Evolutionary conservation across 2,329 filamentous ascomycete species (phyloP).

Genomic region (Trichoderma cornu-damae): DNA sequence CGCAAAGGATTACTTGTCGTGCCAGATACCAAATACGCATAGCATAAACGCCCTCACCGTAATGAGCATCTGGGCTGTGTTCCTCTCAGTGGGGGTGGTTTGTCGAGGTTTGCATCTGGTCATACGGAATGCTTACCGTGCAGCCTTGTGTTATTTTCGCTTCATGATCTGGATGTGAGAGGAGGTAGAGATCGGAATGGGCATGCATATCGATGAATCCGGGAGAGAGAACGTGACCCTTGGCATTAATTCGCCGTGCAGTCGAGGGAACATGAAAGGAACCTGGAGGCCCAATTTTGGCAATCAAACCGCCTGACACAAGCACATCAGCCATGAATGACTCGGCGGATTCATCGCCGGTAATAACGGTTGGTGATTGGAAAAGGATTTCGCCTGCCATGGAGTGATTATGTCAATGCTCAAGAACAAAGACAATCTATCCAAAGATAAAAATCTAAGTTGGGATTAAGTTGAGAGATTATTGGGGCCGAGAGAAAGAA

Average conservation of each 20-base stretch:
- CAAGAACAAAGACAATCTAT: neutral
- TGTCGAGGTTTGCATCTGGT: conserved; percentile 4
- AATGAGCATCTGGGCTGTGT: neutral
- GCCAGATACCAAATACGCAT: neutral
- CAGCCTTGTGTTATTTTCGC: conserved; percentile 26
- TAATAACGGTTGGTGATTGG: conserved; percentile 23
- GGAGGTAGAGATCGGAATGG: conserved; percentile 26
- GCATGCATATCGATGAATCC: conserved; percentile 28
- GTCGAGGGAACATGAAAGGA: conserved; percentile 16
- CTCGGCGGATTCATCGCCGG: conserved; percentile 21
- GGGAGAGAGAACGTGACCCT: conserved; percentile 22
- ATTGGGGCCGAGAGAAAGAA: neutral
- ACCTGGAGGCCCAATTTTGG: conserved; percentile 21
- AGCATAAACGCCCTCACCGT: neutral
- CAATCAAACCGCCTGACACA: conserved; percentile 21
- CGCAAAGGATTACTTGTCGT: too few relatives aligned
- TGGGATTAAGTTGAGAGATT: neutral
- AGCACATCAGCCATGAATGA: conserved; percentile 25
- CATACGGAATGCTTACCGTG: conserved; percentile 21
- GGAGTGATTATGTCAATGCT: neutral
- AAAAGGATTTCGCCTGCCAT: conserved; percentile 22
- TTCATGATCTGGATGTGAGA: conserved; percentile 24
- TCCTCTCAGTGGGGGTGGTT: neutral
- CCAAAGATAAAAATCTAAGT: neutral
- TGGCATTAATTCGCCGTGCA: conserved; percentile 21